Base-by-base conservation (phyloP, 805 yeast species). In the Barnettozyma sp. region DNA sequence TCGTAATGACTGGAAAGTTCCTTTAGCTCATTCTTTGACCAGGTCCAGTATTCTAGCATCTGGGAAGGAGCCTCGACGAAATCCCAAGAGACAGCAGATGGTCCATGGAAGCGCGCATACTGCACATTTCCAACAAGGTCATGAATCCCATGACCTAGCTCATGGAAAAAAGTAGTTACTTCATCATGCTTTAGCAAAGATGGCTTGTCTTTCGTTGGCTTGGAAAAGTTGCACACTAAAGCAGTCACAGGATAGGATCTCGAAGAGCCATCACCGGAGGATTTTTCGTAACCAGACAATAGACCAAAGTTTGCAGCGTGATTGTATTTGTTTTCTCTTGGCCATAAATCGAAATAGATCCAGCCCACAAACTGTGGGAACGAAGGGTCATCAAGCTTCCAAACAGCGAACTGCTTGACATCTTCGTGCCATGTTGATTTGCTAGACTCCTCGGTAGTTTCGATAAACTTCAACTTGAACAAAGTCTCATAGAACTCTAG, bases 51-150 rank as follows among this genome's bases (percentile, higher is more conserved):
- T 58, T 85, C 95, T 48, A 85, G 65, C 78, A 85, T 74, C 62
- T 85, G 95, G 2, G 94, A 84, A 19, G 95, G 95, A 40, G 90
- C 84, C 59, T 85, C 95, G 33, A 85, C 94, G 60, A 85, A 85
- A 60, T 85, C 95, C 71, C 92, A 70, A 25, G 82, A 76, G 30
- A 82, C 90, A 26, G 72, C 65, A 21, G 88, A 78, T 15, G 68
- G 65, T 16, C 94, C 94, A 52, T 76, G 81, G 60, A 83, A 84
- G 43, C 79, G 68, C 2, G 81, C 68, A 45, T 71, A 76, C 39
- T 63, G 64, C 19, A 88, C 79, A 42, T 70, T 65, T 9, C 88
- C 83, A 37, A 84, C 68, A 32, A 83, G 60, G 46, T 76, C 81
- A 58, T 85, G 95, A 39, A 85, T 80, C 38, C 94, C 95, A 52